A percentile compares a stretch with the other conserved stretches of the same genome.
phyloP scores from a whole-genome alignment of 306 rosid genomes.

The Begonia peltatifolia region DNA sequence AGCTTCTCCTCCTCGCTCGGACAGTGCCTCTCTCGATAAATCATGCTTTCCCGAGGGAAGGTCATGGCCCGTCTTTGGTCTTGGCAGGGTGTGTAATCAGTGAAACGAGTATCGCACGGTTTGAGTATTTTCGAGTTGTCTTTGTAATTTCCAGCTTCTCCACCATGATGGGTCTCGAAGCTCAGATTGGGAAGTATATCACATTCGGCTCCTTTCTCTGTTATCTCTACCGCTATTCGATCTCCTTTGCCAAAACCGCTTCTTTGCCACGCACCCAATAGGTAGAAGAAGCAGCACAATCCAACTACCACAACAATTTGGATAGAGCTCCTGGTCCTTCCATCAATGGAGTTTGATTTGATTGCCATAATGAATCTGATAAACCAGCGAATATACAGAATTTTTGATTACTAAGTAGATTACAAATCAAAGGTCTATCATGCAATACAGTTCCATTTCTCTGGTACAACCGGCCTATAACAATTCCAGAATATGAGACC shows the following conservation, averaged over 20 bases:
- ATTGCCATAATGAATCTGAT: slow-evolving; percentile 34
- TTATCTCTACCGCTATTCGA: slow-evolving; percentile 36
- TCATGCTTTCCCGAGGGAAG: slow-evolving; percentile 38
- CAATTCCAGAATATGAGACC: too few species aligned
- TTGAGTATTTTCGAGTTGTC: slow-evolving; percentile 25
- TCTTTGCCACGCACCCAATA: slow-evolving; percentile 50
- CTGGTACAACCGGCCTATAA: too few species aligned
- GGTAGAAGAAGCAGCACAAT: slow-evolving; percentile 45
- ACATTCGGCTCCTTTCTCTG: slow-evolving; percentile 24
- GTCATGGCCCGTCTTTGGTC: slow-evolving; percentile 50
- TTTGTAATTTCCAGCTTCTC: slow-evolving; percentile 27
- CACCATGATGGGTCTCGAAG: slow-evolving; percentile 47
- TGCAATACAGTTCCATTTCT: too few species aligned
- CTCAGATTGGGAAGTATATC: slow-evolving; percentile 23
- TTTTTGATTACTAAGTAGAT: too few species aligned
- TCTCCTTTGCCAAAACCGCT: slow-evolving; percentile 59
- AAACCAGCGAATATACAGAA: too few species aligned
- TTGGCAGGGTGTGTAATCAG: slow-evolving; percentile 52
- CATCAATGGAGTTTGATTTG: slow-evolving; percentile 28
- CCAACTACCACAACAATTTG: slow-evolving; percentile 45
- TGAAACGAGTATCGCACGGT: slow-evolving; percentile 17
- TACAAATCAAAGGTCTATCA: too few species aligned
- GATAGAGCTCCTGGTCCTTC: slow-evolving; percentile 43
- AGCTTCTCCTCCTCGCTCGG: slow-evolving; percentile 38
- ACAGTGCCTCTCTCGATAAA: slow-evolving; percentile 45